phyloP scores from a whole-genome alignment of 176 grass and related monocot species.

The Triticum turgidum region DNA sequence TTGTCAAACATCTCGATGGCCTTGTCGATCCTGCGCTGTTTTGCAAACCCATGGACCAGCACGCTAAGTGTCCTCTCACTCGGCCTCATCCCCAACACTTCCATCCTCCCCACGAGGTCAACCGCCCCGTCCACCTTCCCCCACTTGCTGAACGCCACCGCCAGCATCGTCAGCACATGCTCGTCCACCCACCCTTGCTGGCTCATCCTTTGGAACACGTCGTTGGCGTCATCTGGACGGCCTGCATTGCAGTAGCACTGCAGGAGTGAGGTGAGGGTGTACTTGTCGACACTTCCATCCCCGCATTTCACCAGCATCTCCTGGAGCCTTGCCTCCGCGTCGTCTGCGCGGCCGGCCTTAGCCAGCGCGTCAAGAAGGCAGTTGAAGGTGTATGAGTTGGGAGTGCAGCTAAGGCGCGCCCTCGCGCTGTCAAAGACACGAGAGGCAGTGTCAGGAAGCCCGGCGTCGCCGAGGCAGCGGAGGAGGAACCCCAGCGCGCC shows the following conservation, averaged over 20 bases:
- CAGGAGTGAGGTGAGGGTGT: constrained; percentile 72
- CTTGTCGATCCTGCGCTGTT: constrained; percentile 55
- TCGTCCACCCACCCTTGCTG: constrained; percentile 56
- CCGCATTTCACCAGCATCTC: constrained; percentile 53
- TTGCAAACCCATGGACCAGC: constrained; percentile 64
- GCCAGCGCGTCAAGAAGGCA: constrained; percentile 70
- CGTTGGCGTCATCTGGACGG: constrained; percentile 37
- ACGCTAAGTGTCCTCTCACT: constrained; percentile 62
- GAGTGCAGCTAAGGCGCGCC: constrained; percentile 43
- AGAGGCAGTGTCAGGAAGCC: constrained; percentile 48
- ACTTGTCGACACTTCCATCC: constrained; percentile 54
- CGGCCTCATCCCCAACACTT: constrained; percentile 36
- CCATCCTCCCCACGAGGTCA: constrained; percentile 70
- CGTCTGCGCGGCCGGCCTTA: constrained; percentile 47
- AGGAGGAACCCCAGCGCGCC: constrained; percentile 76
- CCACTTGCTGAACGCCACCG: constrained; percentile 78
- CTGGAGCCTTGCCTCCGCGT: constrained; percentile 47
- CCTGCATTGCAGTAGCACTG: constrained; percentile 67
- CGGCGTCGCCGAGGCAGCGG: constrained; percentile 54
- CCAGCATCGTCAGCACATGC: constrained; percentile 65
- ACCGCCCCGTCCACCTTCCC: constrained; percentile 50
- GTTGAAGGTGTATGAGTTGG: constrained; percentile 82
- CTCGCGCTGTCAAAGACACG: constrained; percentile 56
- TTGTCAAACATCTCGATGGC: constrained; percentile 67
- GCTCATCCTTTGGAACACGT: constrained; percentile 64